Percentiles rank a stretch among this genome's conserved stretches.
phyloP scores from a whole-genome alignment of 306 rosid species.

The Oemleria cerasiformis region DNA sequence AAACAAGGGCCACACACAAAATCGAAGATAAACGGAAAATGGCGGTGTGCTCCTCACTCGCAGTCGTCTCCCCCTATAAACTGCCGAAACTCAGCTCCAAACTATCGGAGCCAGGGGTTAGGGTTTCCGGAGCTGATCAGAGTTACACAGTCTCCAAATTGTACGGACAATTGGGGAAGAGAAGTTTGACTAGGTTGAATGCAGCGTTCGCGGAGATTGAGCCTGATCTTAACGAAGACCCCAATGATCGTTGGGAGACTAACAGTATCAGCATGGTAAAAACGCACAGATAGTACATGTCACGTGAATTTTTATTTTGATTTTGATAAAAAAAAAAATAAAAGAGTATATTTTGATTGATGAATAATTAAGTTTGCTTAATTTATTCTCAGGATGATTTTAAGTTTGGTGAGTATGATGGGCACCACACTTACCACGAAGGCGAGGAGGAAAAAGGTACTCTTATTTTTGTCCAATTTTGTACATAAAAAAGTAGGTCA shows the following conservation, averaged over 20 bases:
- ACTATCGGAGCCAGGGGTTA: slow-evolving; percentile 5
- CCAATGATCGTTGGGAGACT: slow-evolving; percentile 52
- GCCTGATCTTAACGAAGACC: slow-evolving; percentile 87
- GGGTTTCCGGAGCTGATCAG: not conserved
- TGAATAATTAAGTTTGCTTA: slow-evolving; percentile 13
- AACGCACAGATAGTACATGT: not conserved
- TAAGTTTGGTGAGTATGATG: slow-evolving; percentile 70
- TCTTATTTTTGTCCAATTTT: not conserved
- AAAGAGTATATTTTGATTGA: not conserved
- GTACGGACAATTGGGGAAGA: slow-evolving; percentile 23
- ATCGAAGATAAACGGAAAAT: slow-evolving; percentile 28
- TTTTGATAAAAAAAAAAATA: too few relatives aligned
- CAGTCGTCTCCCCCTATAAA: slow-evolving; percentile 31
- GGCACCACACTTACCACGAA: slow-evolving; percentile 74
- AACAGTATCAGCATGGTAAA: slow-evolving; percentile 58
- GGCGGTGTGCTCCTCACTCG: slow-evolving; percentile 59
- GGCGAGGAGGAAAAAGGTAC: slow-evolving; percentile 64
- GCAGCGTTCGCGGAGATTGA: slow-evolving; percentile 65
- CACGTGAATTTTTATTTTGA: not conserved
- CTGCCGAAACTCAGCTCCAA: slow-evolving; percentile 37
- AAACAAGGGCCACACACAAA: slow-evolving; percentile 25
- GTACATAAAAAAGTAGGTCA: not conserved
- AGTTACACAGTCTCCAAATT: slow-evolving; percentile 16
- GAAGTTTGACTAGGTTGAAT: slow-evolving; percentile 36
- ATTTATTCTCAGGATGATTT: slow-evolving; percentile 66